phyloP scores from a whole-genome alignment of 139 green algal species.

The Deuterostichococcus epilithicus region DNA sequence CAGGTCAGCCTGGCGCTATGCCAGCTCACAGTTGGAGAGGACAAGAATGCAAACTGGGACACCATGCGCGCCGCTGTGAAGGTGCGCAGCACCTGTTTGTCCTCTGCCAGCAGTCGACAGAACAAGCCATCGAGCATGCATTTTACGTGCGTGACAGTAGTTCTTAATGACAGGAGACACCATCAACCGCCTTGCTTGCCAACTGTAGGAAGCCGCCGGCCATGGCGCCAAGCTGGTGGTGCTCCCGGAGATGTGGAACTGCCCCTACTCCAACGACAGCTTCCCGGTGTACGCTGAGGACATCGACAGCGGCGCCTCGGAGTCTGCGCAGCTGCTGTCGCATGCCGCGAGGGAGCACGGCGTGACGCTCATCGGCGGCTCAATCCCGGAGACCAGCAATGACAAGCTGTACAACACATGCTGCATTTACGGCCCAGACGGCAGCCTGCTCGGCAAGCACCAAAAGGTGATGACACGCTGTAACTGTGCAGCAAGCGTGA shows the following conservation, averaged over 20 bases:
- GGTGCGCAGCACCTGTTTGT: conserved; percentile 15
- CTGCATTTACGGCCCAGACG: conserved; percentile 79
- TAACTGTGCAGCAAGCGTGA: background rate
- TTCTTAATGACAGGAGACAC: background rate
- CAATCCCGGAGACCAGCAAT: conserved; percentile 70
- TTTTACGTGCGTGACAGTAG: background rate
- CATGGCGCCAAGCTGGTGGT: conserved; percentile 73
- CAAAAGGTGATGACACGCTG: conserved; percentile 52
- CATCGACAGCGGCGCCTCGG: conserved; percentile 56
- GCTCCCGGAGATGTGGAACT: conserved; percentile 96
- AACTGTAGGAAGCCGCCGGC: conserved; percentile 48
- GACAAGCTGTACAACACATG: conserved; percentile 95
- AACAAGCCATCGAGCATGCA: background rate
- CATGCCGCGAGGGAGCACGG: conserved; percentile 25
- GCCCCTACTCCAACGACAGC: conserved; percentile 92
- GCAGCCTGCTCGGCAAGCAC: conserved; percentile 81
- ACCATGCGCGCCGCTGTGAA: conserved; percentile 61
- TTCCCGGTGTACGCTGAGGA: conserved; percentile 93
- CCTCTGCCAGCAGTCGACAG: background rate
- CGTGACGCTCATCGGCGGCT: conserved; percentile 68
- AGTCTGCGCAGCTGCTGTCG: conserved; percentile 32
- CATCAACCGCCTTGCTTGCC: background rate
- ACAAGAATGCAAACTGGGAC: conserved; percentile 86
- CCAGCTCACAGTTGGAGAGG: conserved; percentile 71
- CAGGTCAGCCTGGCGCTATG: conserved; percentile 93